Percentiles rank a stretch among this genome's conserved stretches.
Conservation (phyloP, 2,329 filamentous ascomycete genomes). For the Verticillium nonalfalfae region DNA sequence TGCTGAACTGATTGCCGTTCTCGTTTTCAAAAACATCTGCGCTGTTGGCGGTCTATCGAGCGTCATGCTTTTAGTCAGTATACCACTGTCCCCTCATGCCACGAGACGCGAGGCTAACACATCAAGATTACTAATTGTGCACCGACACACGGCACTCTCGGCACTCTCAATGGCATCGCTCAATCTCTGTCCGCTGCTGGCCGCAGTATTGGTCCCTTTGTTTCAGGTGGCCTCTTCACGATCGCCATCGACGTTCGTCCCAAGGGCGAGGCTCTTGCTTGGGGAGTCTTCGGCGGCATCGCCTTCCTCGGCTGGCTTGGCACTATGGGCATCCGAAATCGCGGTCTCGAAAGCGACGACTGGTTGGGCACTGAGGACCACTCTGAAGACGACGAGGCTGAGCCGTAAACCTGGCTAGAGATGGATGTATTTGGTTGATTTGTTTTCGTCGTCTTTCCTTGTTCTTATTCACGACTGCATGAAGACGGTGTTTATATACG, state of each 20-base stretch:
- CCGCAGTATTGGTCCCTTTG: conserved; percentile 79
- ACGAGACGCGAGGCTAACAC: conserved; percentile 1
- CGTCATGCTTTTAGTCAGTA: conserved; percentile 73
- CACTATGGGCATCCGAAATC: conserved; percentile 70
- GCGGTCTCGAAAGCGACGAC: conserved; percentile 53
- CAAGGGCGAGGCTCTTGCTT: conserved; percentile 80
- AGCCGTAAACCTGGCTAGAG: not conserved
- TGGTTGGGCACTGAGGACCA: conserved; percentile 31
- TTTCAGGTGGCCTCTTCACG: conserved; percentile 82
- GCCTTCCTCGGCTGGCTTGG: conserved; percentile 74
- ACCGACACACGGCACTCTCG: conserved; percentile 76
- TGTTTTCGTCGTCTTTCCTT: not conserved
- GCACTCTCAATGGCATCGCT: conserved; percentile 86
- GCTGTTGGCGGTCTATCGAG: conserved; percentile 86
- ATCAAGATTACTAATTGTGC: conserved; percentile 85
- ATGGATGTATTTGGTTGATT: not conserved
- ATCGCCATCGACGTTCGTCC: conserved; percentile 65
- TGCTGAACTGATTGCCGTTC: conserved; percentile 68
- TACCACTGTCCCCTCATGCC: not conserved
- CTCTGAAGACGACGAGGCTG: conserved; percentile 11
- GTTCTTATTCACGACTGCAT: not conserved
- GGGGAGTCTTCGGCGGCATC: conserved; percentile 81
- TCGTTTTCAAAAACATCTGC: conserved; percentile 86
- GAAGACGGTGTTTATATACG: not conserved
- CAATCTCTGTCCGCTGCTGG: conserved; percentile 91